Conservation (phyloP, 2,329 filamentous ascomycete species). For the Aspergillus pseudonomiae region DNA sequence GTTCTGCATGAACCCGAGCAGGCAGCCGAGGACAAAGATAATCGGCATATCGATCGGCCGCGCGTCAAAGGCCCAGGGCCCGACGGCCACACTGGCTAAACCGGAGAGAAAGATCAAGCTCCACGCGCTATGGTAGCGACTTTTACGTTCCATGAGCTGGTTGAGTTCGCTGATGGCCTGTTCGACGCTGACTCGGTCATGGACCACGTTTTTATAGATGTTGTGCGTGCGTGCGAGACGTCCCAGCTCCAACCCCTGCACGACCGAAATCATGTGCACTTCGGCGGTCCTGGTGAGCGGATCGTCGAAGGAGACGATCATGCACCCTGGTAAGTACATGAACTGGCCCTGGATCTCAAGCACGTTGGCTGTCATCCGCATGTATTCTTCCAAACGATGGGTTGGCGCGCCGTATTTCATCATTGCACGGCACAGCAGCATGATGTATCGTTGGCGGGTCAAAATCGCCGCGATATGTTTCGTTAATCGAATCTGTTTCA, state of each 20-base stretch:
- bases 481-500: conserved; percentile 51
- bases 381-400: conserved; percentile 68
- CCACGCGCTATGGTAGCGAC: conserved; percentile 55
- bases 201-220: conserved; percentile 49
- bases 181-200: conserved; percentile 45
- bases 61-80: conserved; percentile 76
- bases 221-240: conserved; percentile 46
- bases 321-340: conserved; percentile 70
- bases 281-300: conserved; percentile 46
- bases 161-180: conserved; percentile 42
- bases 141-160: conserved; percentile 59
- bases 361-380: conserved; percentile 82
- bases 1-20: conserved; percentile 74
- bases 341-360: conserved; percentile 87
- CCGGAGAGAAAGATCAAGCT: conserved; percentile 68
- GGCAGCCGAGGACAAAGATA: conserved; percentile 69
- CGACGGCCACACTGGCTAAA: conserved; percentile 72
- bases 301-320: conserved; percentile 64
- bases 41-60: conserved; percentile 59
- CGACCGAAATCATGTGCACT: conserved; percentile 46
- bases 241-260: conserved; percentile 45
- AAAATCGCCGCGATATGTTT: conserved; percentile 68
- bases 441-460: conserved; percentile 49
- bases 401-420: conserved; percentile 36
- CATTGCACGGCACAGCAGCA: conserved; percentile 32